Evolutionary conservation across 2,329 filamentous ascomycete species (phyloP).

Genomic region (Metarhizium humberi): DNA sequence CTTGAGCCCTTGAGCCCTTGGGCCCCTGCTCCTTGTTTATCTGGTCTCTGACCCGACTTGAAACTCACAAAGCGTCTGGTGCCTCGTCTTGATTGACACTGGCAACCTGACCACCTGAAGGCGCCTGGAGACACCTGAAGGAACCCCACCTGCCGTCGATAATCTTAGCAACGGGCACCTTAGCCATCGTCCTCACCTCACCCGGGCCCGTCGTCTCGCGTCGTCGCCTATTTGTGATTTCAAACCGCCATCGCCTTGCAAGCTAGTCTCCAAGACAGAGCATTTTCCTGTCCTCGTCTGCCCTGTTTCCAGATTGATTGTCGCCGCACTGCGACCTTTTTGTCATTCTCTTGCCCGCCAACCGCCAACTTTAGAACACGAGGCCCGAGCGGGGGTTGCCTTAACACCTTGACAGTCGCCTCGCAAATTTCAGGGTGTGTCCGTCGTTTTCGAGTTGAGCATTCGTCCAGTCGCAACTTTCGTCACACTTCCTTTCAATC

Average conservation of each 20-base stretch:
- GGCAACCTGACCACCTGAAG: background rate
- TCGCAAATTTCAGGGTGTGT: constrained; percentile 2
- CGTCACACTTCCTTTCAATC: background rate
- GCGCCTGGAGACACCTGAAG: background rate
- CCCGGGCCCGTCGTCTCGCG: background rate
- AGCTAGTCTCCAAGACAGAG: background rate
- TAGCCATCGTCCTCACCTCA: background rate
- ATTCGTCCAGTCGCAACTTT: background rate
- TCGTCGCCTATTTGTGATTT: background rate
- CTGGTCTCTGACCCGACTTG: background rate
- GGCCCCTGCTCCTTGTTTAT: background rate
- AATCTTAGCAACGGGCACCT: background rate
- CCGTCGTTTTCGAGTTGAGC: constrained; percentile 1
- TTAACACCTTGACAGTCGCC: constrained; percentile 2
- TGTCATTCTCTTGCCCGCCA: background rate
- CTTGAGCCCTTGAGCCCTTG: background rate
- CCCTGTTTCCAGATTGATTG: background rate
- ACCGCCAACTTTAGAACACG: background rate
- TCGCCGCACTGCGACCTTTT: background rate
- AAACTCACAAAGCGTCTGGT: background rate
- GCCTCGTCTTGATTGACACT: too few species aligned
- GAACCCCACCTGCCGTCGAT: background rate
- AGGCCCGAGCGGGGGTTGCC: constrained; percentile 7
- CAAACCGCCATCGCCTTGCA: background rate
- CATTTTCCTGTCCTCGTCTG: background rate